Evolutionary conservation across 2,329 filamentous ascomycete species (phyloP).

Genomic region (Chaetoscypha palmicola): DNA sequence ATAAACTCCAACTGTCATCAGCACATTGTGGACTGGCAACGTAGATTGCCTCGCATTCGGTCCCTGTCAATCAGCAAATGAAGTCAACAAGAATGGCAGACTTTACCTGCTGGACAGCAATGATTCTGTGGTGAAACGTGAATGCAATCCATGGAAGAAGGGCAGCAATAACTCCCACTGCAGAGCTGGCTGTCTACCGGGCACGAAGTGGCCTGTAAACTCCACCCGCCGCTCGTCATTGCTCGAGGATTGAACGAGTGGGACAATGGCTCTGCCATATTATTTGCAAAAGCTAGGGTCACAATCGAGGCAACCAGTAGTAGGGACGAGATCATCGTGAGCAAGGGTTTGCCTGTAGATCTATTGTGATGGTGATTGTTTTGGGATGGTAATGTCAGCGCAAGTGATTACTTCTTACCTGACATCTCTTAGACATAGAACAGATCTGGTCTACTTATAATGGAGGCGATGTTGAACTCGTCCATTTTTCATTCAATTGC

Average conservation of each 20-base stretch:
- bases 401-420: no score
- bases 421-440: no score
- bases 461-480: no score
- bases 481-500: no score
- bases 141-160: neutral
- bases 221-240: neutral
- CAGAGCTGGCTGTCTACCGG: neutral
- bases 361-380: no score
- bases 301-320: no score
- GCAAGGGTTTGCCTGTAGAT: no score
- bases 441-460: no score
- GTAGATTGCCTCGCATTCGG: neutral
- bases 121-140: neutral
- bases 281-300: no score
- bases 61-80: neutral
- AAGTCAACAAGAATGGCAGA: neutral
- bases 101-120: constrained; percentile 1
- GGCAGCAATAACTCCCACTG: neutral
- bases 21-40: constrained; percentile 7
- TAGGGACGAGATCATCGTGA: no score
- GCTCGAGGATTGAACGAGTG: neutral
- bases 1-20: constrained; percentile 8
- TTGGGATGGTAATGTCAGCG: no score
- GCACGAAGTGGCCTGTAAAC: neutral
- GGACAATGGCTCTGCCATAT: neutral